Conservation (phyloP, 441 rosid species). For the Jatropha multifida region DNA sequence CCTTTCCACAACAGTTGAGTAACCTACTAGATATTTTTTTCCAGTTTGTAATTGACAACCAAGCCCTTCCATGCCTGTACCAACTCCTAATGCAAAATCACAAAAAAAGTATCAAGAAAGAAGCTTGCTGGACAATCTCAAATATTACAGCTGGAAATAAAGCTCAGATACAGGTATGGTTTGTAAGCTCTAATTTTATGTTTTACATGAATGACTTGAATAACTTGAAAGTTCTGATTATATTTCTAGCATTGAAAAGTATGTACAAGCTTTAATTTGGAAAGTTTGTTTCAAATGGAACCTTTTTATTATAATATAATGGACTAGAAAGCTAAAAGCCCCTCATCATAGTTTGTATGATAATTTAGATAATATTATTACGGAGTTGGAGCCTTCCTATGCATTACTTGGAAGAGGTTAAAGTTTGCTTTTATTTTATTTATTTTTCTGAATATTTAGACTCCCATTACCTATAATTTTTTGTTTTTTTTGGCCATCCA, state of each 20-base stretch:
- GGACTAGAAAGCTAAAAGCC: background rate
- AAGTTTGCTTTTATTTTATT: no score
- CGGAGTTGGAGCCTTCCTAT: no score
- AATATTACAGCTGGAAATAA: slow-evolving; percentile 15
- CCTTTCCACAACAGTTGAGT: background rate
- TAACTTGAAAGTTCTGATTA: background rate
- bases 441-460: no score
- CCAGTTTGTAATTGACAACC: slow-evolving; percentile 69
- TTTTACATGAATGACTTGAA: background rate
- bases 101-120: slow-evolving; percentile 47
- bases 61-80: slow-evolving; percentile 56
- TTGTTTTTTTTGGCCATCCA: no score
- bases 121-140: slow-evolving; percentile 6
- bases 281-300: background rate
- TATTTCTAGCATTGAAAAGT: background rate
- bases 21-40: slow-evolving; percentile 12
- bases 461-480: no score
- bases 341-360: no score
- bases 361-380: no score
- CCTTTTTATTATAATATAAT: background rate
- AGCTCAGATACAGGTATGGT: slow-evolving; percentile 66
- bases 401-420: no score
- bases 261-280: background rate
- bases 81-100: slow-evolving; percentile 55
- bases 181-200: background rate